phyloP scores from a whole-genome alignment of 192 early-diverging fungal species.

The Allomyces macrogynus region DNA sequence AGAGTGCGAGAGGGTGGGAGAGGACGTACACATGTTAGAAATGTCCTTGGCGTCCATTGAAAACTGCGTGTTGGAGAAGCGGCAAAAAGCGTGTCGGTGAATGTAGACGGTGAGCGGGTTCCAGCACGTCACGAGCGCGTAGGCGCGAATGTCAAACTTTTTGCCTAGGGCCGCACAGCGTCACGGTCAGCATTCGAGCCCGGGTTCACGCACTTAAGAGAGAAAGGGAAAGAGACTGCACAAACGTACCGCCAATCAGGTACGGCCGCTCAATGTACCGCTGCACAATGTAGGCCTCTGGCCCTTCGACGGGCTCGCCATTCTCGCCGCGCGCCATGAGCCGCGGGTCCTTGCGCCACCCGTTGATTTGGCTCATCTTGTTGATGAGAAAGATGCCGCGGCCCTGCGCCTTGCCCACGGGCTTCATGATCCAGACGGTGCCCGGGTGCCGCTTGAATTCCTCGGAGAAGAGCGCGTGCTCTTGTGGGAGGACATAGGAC shows the following conservation, averaged over 20 bases:
- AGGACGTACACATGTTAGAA: slow-evolving; percentile 28
- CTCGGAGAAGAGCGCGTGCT: slow-evolving; percentile 42
- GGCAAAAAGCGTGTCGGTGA: slow-evolving; percentile 40
- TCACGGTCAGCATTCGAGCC: not conserved
- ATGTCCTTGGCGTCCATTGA: slow-evolving; percentile 44
- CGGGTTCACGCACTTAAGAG: too few relatives aligned
- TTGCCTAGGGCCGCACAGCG: slow-evolving; percentile 19
- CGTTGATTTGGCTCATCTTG: slow-evolving; percentile 30
- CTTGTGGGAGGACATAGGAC: slow-evolving; percentile 33
- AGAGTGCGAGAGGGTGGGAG: not conserved
- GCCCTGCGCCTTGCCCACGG: slow-evolving; percentile 43
- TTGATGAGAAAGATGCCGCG: slow-evolving; percentile 50
- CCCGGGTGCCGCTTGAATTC: slow-evolving; percentile 43
- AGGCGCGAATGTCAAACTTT: slow-evolving; percentile 40
- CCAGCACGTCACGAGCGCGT: slow-evolving; percentile 38
- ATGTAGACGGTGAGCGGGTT: slow-evolving; percentile 36
- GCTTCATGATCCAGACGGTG: slow-evolving; percentile 47
- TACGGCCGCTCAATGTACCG: slow-evolving; percentile 40
- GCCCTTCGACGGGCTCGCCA: slow-evolving; percentile 12
- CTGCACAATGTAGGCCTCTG: slow-evolving; percentile 45
- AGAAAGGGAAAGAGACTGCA: too few relatives aligned
- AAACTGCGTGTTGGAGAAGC: slow-evolving; percentile 38
- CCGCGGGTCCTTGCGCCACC: slow-evolving; percentile 32
- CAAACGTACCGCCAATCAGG: slow-evolving; percentile 34
- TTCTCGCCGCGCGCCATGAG: slow-evolving; percentile 1